Evolutionary conservation across 495 filamentous ascomycete species (phyloP), one percentile per base, ranked within the genome.

Genomic region (Paragyromitra xinjiangensis): DNA sequence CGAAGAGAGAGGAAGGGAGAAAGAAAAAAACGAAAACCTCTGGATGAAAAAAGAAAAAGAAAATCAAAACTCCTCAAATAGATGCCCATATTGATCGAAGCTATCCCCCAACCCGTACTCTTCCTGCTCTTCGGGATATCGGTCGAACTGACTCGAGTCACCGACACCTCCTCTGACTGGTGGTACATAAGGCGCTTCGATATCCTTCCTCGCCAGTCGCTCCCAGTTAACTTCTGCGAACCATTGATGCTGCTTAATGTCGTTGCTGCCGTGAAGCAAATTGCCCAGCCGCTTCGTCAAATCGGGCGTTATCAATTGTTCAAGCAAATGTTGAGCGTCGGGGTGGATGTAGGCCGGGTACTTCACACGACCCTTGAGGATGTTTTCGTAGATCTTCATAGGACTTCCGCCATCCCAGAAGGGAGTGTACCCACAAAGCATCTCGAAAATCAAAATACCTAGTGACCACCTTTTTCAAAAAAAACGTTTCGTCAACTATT

Each of bases 311-410:
- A 99, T 98, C 75, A 99, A 87, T 81, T 93, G 91, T 77, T 94
- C 90, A 0, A 99, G 90, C 68, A 99, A 87, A 84, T 98, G 91
- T 81, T 97, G 93, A 1, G 95, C 95, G 83, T 98, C 96, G 6
- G 92, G 91, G 82, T 97, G 92, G 81, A 99, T 92, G 82, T 98
- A 98, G 26, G 93, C 90, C 68, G 95, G 95, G 82, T 97, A 99
- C 86, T 97, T 98, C 83, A 98, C 91, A 80, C 90, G 91, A 59
- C 95, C 95, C 71, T 91, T 92, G 67, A 98, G 87, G 80, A 99
- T 98, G 83, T 99, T 99, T 86, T 98, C 95, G 84, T 99, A 99
- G 79, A 99, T 99, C 85, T 97, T 98, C 88, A 98, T 97, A 1
- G 95, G 94, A 5, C 93, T 97, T 44, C 95, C 95, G 70, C 92